These are phyloP conservation scores for Aspergillus cejpii DNA, from an alignment of 2,329 filamentous ascomycete species.

Conservation along the genomic window DNA sequence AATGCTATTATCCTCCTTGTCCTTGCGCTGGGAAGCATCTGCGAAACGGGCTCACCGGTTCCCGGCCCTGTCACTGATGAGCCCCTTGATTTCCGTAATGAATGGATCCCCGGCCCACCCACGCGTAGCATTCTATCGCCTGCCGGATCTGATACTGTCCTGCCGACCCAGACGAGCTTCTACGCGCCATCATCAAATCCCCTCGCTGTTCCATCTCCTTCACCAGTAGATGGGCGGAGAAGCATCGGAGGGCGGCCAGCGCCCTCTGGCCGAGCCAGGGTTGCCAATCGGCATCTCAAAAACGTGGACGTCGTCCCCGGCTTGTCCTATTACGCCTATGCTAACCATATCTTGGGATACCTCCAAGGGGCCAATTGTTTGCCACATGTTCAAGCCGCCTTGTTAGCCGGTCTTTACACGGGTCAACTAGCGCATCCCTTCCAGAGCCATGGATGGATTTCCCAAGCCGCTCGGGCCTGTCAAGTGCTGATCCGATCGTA, in stretches of 20 bases:
- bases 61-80: slow-evolving; percentile 49
- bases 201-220: slow-evolving; percentile 17
- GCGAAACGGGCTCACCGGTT: slow-evolving; percentile 47
- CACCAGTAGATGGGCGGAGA: slow-evolving; percentile 13
- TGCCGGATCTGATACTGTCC: slow-evolving; percentile 21
- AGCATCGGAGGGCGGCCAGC: slow-evolving; percentile 11
- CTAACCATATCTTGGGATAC: slow-evolving; percentile 77
- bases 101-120: slow-evolving; percentile 24
- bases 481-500: slow-evolving; percentile 71
- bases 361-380: slow-evolving; percentile 72
- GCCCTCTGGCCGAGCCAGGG: slow-evolving; percentile 13
- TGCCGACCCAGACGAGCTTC: slow-evolving; percentile 17
- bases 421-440: slow-evolving; percentile 80
- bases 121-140: slow-evolving; percentile 24
- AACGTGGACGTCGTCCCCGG: slow-evolving; percentile 86
- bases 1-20: slow-evolving; percentile 78
- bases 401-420: slow-evolving; percentile 81
- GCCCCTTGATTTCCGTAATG: slow-evolving; percentile 23
- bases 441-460: slow-evolving; percentile 71
- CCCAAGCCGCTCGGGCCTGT: slow-evolving; percentile 52
- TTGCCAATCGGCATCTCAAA: slow-evolving; percentile 31
- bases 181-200: slow-evolving; percentile 14
- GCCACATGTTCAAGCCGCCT: slow-evolving; percentile 74
- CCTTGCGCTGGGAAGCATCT: slow-evolving; percentile 81
- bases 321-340: slow-evolving; percentile 80